Evolutionary conservation across 139 green algal species (phyloP).

Genomic region (Closterium sp.): DNA sequence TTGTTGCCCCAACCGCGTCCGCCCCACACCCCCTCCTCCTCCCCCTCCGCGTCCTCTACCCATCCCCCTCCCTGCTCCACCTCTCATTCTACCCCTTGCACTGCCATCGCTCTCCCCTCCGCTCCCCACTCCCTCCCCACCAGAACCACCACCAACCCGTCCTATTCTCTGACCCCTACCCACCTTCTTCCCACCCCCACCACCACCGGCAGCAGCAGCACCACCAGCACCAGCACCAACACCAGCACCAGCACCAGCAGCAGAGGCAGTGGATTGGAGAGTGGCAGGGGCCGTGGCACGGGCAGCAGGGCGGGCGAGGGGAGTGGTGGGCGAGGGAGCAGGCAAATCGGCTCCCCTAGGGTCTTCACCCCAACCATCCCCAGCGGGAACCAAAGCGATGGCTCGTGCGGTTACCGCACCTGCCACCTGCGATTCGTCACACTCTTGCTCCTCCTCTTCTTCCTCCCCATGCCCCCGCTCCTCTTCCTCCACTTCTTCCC

Average conservation of each 20-base stretch:
- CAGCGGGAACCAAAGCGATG: neutral
- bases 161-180: neutral
- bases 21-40: neutral
- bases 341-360: no score
- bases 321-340: neutral
- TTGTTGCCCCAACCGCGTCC: neutral
- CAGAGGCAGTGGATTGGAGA: neutral
- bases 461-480: neutral
- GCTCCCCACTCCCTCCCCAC: neutral
- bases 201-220: neutral
- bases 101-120: neutral
- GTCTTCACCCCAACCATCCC: no score
- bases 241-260: neutral
- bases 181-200: neutral
- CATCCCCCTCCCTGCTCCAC: neutral
- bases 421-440: neutral
- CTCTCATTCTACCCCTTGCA: neutral
- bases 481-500: no score
- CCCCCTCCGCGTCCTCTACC: neutral
- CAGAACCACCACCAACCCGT: neutral
- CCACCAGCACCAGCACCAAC: neutral
- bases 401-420: neutral
- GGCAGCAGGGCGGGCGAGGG: neutral
- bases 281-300: neutral
- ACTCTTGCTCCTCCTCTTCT: neutral